Percentiles rank a stretch among this genome's conserved stretches.
Conservation (phyloP, 2,329 filamentous ascomycete species). For the Pestalotiopsis sp. region DNA sequence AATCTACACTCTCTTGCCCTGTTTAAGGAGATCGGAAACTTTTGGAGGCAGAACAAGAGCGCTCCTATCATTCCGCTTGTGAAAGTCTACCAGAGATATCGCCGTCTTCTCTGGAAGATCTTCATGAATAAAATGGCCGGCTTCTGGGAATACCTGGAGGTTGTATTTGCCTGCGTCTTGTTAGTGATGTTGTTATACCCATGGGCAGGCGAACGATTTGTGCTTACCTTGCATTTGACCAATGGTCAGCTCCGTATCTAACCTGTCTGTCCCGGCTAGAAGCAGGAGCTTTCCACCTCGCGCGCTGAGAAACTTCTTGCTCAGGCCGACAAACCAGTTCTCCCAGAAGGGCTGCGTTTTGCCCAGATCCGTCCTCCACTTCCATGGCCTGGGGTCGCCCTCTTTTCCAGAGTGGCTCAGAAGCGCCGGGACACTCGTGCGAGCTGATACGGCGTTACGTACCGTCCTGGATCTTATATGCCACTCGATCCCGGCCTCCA, state of each 20-base stretch:
- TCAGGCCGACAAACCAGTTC: conserved; percentile 88
- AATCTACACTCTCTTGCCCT: conserved; percentile 59
- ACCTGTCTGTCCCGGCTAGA: conserved; percentile 34
- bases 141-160: conserved; percentile 89
- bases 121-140: conserved; percentile 96
- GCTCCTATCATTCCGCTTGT: conserved; percentile 85
- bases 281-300: conserved; percentile 56
- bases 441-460: conserved; percentile 79
- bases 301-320: conserved; percentile 81
- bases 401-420: conserved; percentile 44
- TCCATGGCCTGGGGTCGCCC: conserved; percentile 59
- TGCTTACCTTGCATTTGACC: conserved; percentile 37
- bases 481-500: conserved; percentile 88
- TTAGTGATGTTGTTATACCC: too few species aligned
- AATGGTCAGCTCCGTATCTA: conserved; percentile 39
- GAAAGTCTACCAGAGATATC: conserved; percentile 84
- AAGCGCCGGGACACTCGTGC: conserved; percentile 83
- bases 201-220: conserved; percentile 14
- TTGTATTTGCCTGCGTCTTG: conserved; percentile 80
- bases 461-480: conserved; percentile 88
- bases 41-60: conserved; percentile 88
- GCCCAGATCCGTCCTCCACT: conserved; percentile 84
- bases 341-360: conserved; percentile 92
- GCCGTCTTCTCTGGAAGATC: conserved; percentile 92
- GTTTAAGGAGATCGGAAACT: conserved; percentile 72